Evolutionary conservation across 805 yeast species (phyloP).

Genomic region (Isabelozyma heimii): DNA sequence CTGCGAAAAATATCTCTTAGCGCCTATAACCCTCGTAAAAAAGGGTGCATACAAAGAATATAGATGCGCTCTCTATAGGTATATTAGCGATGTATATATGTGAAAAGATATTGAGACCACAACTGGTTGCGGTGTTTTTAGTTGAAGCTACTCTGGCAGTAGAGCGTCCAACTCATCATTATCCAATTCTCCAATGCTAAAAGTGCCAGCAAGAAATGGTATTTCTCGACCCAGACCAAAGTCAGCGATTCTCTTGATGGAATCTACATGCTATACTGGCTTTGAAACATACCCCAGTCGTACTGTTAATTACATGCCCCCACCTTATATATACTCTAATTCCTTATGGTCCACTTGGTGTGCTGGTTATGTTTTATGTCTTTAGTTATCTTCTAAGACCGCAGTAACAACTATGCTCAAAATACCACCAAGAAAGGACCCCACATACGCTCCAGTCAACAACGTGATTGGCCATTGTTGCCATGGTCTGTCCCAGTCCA

Average conservation of each 20-base stretch:
- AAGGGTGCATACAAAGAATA: no score
- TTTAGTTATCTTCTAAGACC: not conserved
- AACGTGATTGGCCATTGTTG: constrained; percentile 94
- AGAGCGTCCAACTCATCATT: constrained; percentile 12
- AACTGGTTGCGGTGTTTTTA: no score
- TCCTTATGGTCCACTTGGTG: no score
- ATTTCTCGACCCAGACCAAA: constrained; percentile 27
- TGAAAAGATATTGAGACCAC: no score
- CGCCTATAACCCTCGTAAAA: no score
- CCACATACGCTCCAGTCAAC: constrained; percentile 71
- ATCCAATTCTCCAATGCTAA: constrained; percentile 18
- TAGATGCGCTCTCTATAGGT: no score
- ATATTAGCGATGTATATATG: no score
- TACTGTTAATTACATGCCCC: not conserved
- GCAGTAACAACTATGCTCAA: constrained; percentile 3
- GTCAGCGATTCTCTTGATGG: constrained; percentile 33
- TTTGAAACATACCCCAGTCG: not conserved
- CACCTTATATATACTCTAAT: no score
- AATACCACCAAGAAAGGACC: constrained; percentile 61
- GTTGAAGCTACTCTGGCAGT: no score
- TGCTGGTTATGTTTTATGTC: not conserved
- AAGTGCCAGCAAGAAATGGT: constrained; percentile 8
- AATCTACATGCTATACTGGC: no score
- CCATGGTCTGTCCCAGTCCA: constrained; percentile 99
- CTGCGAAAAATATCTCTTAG: no score